Conservation (phyloP, 371 early-diverging fungal genomes). For the Mortierella sp. region DNA sequence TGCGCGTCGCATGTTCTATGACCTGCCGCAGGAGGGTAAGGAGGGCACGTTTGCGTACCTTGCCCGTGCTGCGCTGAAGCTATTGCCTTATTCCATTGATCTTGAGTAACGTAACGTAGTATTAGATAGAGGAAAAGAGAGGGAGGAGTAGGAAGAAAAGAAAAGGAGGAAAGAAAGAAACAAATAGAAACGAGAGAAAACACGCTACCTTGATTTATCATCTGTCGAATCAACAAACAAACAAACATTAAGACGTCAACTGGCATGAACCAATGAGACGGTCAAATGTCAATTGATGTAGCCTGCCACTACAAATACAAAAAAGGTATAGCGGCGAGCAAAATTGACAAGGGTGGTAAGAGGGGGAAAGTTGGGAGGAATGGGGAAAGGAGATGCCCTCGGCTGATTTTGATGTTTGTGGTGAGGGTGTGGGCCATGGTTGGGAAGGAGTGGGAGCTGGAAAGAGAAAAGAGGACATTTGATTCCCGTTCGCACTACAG, state of each 20-base stretch:
- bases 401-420: neutral
- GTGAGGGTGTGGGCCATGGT: neutral
- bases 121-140: neutral
- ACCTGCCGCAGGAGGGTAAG: constrained; percentile 77
- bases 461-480: neutral
- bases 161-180: neutral
- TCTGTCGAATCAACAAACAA: neutral
- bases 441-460: no score
- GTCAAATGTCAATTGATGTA: neutral
- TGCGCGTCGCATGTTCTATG: constrained; percentile 83
- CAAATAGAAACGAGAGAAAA: neutral
- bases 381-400: neutral
- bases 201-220: neutral
- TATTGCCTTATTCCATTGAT: constrained; percentile 52
- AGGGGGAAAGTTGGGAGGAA: neutral
- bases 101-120: constrained; percentile 22
- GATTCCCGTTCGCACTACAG: constrained; percentile 20
- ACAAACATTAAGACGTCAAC: constrained; percentile 1
- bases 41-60: constrained; percentile 81
- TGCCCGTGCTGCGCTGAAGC: constrained; percentile 56
- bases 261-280: neutral
- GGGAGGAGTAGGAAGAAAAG: neutral
- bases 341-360: neutral
- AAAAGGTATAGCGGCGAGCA: neutral
- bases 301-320: neutral